Percentiles rank a stretch among this genome's conserved stretches.
Evolutionary conservation across 2,329 filamentous ascomycete species (phyloP).

Genomic region (Paramyrothecium roridum): DNA sequence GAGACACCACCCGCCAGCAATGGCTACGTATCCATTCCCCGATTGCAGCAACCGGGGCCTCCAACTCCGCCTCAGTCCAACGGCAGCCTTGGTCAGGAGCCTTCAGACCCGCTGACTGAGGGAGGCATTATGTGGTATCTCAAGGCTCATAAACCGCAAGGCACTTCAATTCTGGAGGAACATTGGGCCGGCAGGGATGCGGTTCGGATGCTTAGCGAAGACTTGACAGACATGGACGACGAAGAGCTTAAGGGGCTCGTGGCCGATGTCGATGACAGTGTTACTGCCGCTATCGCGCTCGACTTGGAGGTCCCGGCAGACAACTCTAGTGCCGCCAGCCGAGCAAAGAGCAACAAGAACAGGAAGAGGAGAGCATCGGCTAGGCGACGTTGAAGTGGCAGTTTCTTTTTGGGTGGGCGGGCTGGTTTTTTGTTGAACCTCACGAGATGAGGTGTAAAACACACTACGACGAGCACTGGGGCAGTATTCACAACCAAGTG

Average conservation of each 20-base stretch:
- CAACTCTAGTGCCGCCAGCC: conserved; percentile 19
- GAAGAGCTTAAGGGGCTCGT: conserved; percentile 75
- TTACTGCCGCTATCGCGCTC: conserved; percentile 18
- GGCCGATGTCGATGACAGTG: conserved; percentile 46
- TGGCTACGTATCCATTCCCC: conserved; percentile 35
- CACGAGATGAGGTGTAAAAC: too few species aligned
- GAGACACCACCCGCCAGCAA: conserved; percentile 48
- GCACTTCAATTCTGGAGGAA: conserved; percentile 77
- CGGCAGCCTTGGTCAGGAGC: conserved; percentile 49
- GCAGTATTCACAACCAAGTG: too few species aligned
- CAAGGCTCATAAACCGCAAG: conserved; percentile 71
- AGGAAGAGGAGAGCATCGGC: background rate
- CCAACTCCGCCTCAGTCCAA: conserved; percentile 68
- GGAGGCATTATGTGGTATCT: conserved; percentile 91
- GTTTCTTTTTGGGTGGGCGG: too few species aligned
- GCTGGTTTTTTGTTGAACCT: too few species aligned
- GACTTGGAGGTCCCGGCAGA: conserved; percentile 20
- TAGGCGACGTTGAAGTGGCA: background rate
- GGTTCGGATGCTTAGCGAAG: conserved; percentile 69
- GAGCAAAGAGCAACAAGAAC: conserved; percentile 22
- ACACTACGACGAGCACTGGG: too few species aligned
- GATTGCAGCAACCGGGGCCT: conserved; percentile 38
- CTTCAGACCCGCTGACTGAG: conserved; percentile 54
- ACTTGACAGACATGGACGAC: conserved; percentile 88
- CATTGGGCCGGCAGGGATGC: conserved; percentile 66